Conservation (phyloP, 176 grass and related monocot genomes). For the Chloris gayana region DNA sequence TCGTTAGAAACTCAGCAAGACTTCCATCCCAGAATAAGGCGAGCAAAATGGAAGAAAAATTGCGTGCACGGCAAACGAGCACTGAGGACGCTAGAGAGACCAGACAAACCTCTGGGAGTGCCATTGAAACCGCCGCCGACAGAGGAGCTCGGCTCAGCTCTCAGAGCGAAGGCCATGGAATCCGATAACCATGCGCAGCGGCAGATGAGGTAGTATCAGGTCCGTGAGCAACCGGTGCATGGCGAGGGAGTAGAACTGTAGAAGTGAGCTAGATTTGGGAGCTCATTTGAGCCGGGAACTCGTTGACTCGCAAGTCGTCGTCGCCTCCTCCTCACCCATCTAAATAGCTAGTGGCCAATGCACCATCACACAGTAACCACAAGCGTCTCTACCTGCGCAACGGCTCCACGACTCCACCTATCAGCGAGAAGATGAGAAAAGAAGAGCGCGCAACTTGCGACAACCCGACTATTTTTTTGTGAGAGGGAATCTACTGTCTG, state of each 20-base stretch:
- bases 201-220: neutral
- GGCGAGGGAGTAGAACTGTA: neutral
- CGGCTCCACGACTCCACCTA: no score
- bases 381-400: no score
- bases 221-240: neutral
- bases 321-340: neutral
- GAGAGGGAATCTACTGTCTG: neutral
- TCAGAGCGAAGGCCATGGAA: neutral
- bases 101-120: neutral
- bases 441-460: neutral
- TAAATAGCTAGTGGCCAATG: neutral
- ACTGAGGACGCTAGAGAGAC: neutral
- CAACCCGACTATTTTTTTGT: neutral
- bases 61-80: neutral
- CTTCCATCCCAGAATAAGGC: neutral
- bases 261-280: neutral
- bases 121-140: neutral
- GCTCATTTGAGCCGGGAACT: neutral
- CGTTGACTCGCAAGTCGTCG: neutral
- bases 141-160: neutral
- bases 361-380: no score
- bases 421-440: neutral
- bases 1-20: neutral
- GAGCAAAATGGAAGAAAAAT: no score
- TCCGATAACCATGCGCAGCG: neutral